Conservation (phyloP, 2,329 filamentous ascomycete genomes). For the Fusarium heterosporum region DNA sequence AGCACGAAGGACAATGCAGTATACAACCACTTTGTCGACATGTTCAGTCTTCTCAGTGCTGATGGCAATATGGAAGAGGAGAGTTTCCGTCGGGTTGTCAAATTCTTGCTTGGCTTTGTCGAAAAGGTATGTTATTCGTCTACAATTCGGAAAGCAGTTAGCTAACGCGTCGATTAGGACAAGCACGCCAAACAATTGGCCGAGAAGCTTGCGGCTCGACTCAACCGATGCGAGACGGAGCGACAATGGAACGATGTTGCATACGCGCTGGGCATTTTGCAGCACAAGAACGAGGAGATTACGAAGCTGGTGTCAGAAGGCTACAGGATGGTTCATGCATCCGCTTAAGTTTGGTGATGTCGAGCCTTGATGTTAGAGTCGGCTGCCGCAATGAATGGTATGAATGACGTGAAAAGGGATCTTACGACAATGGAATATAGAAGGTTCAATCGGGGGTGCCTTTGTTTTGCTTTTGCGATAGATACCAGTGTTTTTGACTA, state of each 20-base stretch:
- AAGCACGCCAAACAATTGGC: slow-evolving; percentile 96
- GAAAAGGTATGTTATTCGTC: slow-evolving; percentile 78
- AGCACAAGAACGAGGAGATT: slow-evolving; percentile 94
- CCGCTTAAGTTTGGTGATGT: slow-evolving; percentile 58
- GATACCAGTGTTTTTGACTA: slow-evolving; percentile 38
- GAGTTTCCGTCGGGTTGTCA: slow-evolving; percentile 85
- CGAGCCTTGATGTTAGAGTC: slow-evolving; percentile 29
- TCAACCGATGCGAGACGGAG: slow-evolving; percentile 89
- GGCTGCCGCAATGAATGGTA: slow-evolving; percentile 40
- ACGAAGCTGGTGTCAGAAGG: slow-evolving; percentile 79
- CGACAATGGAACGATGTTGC: slow-evolving; percentile 98
- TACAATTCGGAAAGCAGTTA: background rate
- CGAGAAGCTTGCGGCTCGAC: slow-evolving; percentile 88
- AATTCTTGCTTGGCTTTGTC: slow-evolving; percentile 94
- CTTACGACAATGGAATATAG: slow-evolving; percentile 41
- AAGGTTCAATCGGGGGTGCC: slow-evolving; percentile 24
- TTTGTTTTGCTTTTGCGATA: slow-evolving; percentile 23
- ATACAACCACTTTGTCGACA: slow-evolving; percentile 99
- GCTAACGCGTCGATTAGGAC: slow-evolving; percentile 68
- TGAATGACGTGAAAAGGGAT: slow-evolving; percentile 39
- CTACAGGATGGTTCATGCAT: slow-evolving; percentile 76
- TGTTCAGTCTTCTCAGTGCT: slow-evolving; percentile 93
- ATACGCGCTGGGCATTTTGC: slow-evolving; percentile 87
- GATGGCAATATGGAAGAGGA: slow-evolving; percentile 86
- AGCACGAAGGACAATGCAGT: slow-evolving; percentile 99